Conservation (phyloP, 164 flowering plant species). For the Berberis vulgaris region DNA sequence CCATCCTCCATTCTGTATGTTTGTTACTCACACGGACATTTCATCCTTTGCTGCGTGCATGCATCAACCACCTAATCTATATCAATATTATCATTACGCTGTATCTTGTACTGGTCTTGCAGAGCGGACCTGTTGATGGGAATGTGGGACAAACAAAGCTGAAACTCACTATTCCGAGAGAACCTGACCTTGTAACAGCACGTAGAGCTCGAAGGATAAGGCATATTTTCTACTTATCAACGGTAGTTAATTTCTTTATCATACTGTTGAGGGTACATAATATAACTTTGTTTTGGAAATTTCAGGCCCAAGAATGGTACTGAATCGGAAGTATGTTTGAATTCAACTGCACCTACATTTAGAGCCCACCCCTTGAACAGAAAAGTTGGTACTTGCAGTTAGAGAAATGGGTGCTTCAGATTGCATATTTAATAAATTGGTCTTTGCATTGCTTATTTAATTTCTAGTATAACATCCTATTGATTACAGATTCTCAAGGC, state of each 20-base stretch:
- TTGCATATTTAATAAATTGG: background rate
- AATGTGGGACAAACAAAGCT: conserved; percentile 25
- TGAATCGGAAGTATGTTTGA: conserved; percentile 21
- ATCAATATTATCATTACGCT: background rate
- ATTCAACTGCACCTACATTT: conserved; percentile 32
- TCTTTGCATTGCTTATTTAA: too few species aligned
- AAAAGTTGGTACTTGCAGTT: conserved; percentile 50
- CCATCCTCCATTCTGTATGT: background rate
- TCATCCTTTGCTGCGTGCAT: background rate
- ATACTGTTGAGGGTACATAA: background rate
- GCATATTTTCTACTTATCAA: conserved; percentile 17
- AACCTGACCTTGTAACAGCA: conserved; percentile 82
- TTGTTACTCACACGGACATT: background rate
- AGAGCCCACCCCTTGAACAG: conserved; percentile 84
- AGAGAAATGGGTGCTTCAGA: background rate
- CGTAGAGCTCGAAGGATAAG: conserved; percentile 61
- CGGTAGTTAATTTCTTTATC: conserved; percentile 3
- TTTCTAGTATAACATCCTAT: background rate
- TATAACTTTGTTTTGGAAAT: conserved; percentile 5
- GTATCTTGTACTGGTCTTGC: conserved; percentile 16
- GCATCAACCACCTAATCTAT: background rate
- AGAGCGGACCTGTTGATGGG: conserved; percentile 38
- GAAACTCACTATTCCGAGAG: conserved; percentile 74
- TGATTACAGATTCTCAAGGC: conserved; percentile 64
- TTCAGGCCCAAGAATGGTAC: conserved; percentile 50